phyloP scores from a whole-genome alignment of 2,329 filamentous ascomycete species.

The Paraconiothyrium brasiliense region DNA sequence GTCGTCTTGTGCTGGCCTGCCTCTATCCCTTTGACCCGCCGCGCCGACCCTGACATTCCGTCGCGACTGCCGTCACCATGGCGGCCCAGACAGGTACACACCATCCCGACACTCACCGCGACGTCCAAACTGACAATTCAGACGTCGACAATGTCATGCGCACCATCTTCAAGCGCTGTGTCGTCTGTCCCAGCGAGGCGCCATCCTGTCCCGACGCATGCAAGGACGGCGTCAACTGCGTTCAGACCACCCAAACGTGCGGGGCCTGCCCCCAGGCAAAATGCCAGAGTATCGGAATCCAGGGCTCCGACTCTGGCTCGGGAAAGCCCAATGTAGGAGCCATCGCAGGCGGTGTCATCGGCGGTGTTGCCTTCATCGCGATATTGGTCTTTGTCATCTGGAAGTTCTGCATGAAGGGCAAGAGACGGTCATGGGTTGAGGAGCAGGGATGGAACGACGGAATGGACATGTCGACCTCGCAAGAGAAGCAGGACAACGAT shows the following conservation, averaged over 20 bases:
- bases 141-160: constrained; percentile 51
- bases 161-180: constrained; percentile 66
- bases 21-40: constrained; percentile 11
- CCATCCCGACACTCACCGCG: constrained; percentile 1
- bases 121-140: constrained; percentile 24
- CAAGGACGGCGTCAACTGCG: constrained; percentile 64
- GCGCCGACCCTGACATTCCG: constrained; percentile 17
- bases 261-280: constrained; percentile 65
- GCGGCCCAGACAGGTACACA: constrained; percentile 27
- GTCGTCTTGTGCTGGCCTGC: constrained; percentile 16
- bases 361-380: constrained; percentile 80
- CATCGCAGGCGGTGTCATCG: constrained; percentile 91
- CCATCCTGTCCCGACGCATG: constrained; percentile 69
- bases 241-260: constrained; percentile 68
- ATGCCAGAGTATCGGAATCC: constrained; percentile 58
- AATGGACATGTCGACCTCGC: constrained; percentile 60
- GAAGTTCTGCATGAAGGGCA: constrained; percentile 86
- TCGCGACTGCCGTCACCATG: constrained; percentile 26
- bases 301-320: constrained; percentile 25
- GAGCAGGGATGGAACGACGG: constrained; percentile 65
- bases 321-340: constrained; percentile 74
- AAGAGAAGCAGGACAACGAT: constrained; percentile 66
- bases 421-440: constrained; percentile 67
- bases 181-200: constrained; percentile 61
- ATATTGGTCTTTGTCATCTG: constrained; percentile 82